Percentiles rank a stretch among this genome's conserved stretches.
These are phyloP conservation scores for Leishmania major DNA, from an alignment of 208 protist species.

Conservation along the genomic window DNA sequence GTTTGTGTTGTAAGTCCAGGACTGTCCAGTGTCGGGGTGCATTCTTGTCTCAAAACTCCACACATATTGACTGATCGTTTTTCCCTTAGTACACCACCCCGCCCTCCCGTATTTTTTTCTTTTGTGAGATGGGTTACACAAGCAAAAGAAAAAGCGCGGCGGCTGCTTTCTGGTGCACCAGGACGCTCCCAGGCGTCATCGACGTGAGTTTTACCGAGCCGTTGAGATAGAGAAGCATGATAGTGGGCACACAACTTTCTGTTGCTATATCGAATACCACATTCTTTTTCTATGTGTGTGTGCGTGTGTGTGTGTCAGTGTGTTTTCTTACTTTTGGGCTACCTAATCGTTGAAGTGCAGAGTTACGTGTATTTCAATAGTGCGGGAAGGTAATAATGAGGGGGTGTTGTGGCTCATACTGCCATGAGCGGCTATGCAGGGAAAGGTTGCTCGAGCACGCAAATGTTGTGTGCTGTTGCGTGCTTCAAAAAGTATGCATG, in stretches of 20 bases:
- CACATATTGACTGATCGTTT: too few species aligned
- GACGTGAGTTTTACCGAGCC: neutral
- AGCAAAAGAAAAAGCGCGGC: neutral
- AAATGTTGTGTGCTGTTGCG: neutral
- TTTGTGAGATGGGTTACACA: neutral
- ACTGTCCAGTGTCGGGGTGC: neutral
- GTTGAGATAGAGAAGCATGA: neutral
- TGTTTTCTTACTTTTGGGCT: neutral
- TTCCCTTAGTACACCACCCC: neutral
- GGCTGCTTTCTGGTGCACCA: neutral
- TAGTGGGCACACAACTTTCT: neutral
- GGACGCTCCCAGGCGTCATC: neutral
- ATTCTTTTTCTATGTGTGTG: neutral
- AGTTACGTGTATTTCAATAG: neutral
- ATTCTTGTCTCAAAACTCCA: neutral
- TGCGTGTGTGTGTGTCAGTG: neutral
- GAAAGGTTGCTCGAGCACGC: neutral
- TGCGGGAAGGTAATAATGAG: conserved; percentile 1
- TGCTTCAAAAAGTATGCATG: neutral
- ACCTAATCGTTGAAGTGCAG: neutral
- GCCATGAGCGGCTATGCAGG: neutral
- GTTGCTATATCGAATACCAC: neutral
- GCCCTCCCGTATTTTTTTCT: too few species aligned
- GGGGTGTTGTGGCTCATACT: neutral
- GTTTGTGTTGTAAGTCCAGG: neutral